Conservation (phyloP, 208 protist species). For the Naegleria lovaniensis region DNA sequence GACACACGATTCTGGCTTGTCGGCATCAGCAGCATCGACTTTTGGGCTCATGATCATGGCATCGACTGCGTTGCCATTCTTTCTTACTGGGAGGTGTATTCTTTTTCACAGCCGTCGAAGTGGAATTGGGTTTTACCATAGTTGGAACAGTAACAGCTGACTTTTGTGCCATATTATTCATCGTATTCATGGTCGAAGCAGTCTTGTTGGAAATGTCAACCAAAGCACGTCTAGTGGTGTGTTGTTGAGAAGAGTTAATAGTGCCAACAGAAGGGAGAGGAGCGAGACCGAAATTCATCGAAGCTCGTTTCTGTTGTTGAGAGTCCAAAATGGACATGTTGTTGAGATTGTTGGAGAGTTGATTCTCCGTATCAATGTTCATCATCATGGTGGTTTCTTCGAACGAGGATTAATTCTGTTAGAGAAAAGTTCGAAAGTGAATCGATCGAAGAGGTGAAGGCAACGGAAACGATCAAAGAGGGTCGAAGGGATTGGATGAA, state of each 20-base stretch:
- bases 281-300: neutral
- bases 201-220: neutral
- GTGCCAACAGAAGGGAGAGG: too few relatives aligned
- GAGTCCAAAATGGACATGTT: neutral
- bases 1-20: neutral
- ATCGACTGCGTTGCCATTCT: neutral
- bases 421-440: too few relatives aligned
- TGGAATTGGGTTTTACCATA: neutral
- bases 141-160: neutral
- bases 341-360: neutral
- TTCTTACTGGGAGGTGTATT: neutral
- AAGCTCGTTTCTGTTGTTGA: neutral
- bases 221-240: neutral
- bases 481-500: neutral
- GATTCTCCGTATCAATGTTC: neutral
- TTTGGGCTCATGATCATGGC: neutral
- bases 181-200: neutral
- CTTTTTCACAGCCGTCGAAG: neutral
- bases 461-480: neutral
- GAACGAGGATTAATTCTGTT: too few relatives aligned
- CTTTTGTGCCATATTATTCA: neutral
- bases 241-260: neutral
- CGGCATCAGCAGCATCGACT: neutral
- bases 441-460: neutral
- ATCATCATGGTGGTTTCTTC: neutral